phyloP scores from a whole-genome alignment of 2,329 filamentous ascomycete species.

The Onygena corvina region DNA sequence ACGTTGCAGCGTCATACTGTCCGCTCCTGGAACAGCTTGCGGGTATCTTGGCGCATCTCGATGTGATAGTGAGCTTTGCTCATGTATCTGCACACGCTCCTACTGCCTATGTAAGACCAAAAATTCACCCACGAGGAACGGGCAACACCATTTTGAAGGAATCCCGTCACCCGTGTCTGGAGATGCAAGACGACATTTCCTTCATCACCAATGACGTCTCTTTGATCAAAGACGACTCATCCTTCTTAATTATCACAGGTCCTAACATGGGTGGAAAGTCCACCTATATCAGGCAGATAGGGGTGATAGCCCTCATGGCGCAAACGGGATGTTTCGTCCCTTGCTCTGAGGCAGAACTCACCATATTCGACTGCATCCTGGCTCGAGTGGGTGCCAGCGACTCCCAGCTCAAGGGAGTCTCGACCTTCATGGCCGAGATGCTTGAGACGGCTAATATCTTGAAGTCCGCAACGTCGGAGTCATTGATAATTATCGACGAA shows the following conservation, averaged over 20 bases:
- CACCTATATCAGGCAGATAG: constrained; percentile 94
- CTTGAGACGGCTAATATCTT: constrained; percentile 96
- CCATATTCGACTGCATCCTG: constrained; percentile 92
- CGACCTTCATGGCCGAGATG: constrained; percentile 99
- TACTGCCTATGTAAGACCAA: constrained; percentile 79
- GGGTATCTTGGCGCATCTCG: constrained; percentile 77
- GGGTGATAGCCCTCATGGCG: constrained; percentile 92
- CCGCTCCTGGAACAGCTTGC: constrained; percentile 84
- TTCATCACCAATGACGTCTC: constrained; percentile 97
- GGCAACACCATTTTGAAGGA: constrained; percentile 85
- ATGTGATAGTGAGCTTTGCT: constrained; percentile 88
- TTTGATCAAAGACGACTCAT: constrained; percentile 63
- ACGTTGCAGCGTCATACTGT: constrained; percentile 85
- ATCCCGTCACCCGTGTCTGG: constrained; percentile 91
- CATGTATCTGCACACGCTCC: constrained; percentile 90
- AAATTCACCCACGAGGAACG: constrained; percentile 74
- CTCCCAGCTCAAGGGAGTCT: constrained; percentile 93
- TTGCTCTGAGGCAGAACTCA: constrained; percentile 77
- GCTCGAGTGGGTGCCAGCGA: constrained; percentile 92
- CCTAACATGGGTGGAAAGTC: constrained; percentile 99
- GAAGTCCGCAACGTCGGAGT: constrained; percentile 89
- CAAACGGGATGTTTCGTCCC: constrained; percentile 95
- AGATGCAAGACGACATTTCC: constrained; percentile 95
- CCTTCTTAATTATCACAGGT: constrained; percentile 92
- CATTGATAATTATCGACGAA: constrained; percentile 96